Conservation (phyloP, 176 grass and related monocot genomes). For the Carex cristatella region DNA sequence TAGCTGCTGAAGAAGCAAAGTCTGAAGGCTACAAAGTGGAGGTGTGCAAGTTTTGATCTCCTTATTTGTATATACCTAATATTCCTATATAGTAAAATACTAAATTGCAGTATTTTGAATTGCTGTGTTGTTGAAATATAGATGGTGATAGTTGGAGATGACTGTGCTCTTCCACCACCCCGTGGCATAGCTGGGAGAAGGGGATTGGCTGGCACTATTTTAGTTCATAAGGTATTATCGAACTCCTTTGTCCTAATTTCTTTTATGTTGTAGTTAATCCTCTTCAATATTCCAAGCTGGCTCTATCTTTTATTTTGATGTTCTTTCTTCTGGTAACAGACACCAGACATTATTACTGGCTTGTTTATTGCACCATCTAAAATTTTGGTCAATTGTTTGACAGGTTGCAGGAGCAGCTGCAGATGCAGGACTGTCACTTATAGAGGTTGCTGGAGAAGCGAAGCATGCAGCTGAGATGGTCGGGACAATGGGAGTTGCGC, state of each 20-base stretch:
- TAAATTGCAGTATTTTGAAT: constrained; percentile 2
- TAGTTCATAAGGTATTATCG: constrained; percentile 77
- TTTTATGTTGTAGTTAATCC: not conserved
- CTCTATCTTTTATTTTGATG: not conserved
- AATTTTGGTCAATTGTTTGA: not conserved
- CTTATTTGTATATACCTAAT: not conserved
- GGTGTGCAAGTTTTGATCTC: constrained; percentile 36
- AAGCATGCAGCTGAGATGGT: constrained; percentile 84
- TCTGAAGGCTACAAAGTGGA: constrained; percentile 98
- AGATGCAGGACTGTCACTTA: constrained; percentile 85
- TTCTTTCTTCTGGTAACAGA: not conserved
- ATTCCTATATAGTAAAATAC: not conserved
- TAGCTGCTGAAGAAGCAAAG: constrained; percentile 98
- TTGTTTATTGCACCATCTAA: not conserved
- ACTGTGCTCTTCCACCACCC: constrained; percentile 90
- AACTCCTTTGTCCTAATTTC: not conserved
- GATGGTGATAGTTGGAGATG: constrained; percentile 99
- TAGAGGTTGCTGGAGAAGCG: constrained; percentile 86
- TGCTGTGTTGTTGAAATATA: constrained; percentile 37
- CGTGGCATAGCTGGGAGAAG: constrained; percentile 95
- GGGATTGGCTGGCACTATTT: constrained; percentile 89
- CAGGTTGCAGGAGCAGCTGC: constrained; percentile 98
- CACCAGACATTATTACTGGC: not conserved
- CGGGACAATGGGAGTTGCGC: constrained; percentile 97
- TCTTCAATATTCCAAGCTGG: not conserved